Conservation (phyloP, 2,329 filamentous ascomycete genomes). For the Ascocoryne sarcoides region DNA sequence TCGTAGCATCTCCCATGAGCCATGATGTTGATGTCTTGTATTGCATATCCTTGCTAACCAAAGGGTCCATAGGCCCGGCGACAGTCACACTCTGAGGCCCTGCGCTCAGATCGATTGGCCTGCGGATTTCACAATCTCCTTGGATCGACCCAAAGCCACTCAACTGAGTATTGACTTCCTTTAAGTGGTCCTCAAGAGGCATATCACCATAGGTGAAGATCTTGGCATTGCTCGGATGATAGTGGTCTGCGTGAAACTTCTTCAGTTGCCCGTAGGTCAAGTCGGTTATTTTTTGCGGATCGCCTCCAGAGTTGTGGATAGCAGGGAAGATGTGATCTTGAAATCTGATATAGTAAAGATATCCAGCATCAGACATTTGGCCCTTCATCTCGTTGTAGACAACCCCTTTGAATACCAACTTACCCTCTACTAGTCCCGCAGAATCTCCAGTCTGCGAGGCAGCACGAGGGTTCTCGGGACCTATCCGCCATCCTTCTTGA, state of each 20-base stretch:
- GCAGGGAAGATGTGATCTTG: constrained; percentile 90
- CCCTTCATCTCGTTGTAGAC: constrained; percentile 99
- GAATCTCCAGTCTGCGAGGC: constrained; percentile 33
- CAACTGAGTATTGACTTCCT: constrained; percentile 68
- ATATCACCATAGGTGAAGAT: constrained; percentile 93
- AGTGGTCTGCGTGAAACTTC: constrained; percentile 84
- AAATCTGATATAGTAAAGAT: constrained; percentile 91
- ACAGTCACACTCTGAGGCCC: constrained; percentile 64
- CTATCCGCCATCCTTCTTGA: constrained; percentile 94
- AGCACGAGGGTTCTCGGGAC: constrained; percentile 71
- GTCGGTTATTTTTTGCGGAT: constrained; percentile 93
- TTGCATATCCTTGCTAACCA: constrained; percentile 79
- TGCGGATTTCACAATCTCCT: constrained; percentile 64
- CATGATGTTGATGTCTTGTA: constrained; percentile 92
- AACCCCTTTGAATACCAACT: constrained; percentile 89
- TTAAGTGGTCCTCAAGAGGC: constrained; percentile 71
- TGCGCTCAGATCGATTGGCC: constrained; percentile 60
- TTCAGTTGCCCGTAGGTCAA: constrained; percentile 84
- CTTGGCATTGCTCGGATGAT: constrained; percentile 96
- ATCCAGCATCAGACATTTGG: constrained; percentile 94
- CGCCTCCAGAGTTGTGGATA: constrained; percentile 93
- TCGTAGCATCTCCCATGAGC: constrained; percentile 74
- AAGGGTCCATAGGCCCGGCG: constrained; percentile 73
- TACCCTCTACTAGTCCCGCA: constrained; percentile 46
- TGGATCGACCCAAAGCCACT: constrained; percentile 62